Percentiles rank a stretch among this genome's conserved stretches.
These are phyloP conservation scores for Cyclotella atomus DNA, from an alignment of 108 stramenopile genomes.

Conservation along the genomic window DNA sequence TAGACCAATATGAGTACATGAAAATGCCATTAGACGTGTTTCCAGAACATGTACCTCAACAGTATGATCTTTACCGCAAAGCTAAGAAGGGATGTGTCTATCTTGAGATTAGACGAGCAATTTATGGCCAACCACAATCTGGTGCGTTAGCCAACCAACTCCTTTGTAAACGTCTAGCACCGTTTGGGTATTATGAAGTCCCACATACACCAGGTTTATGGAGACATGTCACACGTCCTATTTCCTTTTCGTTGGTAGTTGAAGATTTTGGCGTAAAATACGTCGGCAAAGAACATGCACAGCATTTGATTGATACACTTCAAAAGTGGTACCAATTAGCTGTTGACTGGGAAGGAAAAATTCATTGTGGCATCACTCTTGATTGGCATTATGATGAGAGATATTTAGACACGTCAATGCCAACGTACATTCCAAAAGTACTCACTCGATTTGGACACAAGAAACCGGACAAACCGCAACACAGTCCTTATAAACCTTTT, in stretches of 20 bases:
- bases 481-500: not conserved
- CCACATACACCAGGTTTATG: constrained; percentile 54
- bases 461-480: not conserved
- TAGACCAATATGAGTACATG: constrained; percentile 5
- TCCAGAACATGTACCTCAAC: constrained; percentile 20
- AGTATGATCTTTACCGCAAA: constrained; percentile 30
- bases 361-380: constrained; percentile 12
- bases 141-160: constrained; percentile 46
- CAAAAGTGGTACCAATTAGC: constrained; percentile 7
- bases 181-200: constrained; percentile 34
- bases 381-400: constrained; percentile 16
- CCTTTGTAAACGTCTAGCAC: constrained; percentile 15
- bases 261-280: constrained; percentile 61
- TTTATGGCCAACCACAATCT: constrained; percentile 55
- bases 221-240: constrained; percentile 28
- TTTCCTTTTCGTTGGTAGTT: constrained; percentile 53
- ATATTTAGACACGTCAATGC: constrained; percentile 48
- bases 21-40: constrained; percentile 13
- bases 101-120: constrained; percentile 25
- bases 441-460: not conserved
- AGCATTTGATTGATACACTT: constrained; percentile 10
- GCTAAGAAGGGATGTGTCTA: constrained; percentile 23
- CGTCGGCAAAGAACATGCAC: constrained; percentile 11
- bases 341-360: constrained; percentile 6
- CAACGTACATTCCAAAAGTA: constrained; percentile 42